Evolutionary conservation across 1,139 yeast genomes (phyloP), one percentile per base, ranked within the genome.

Genomic region (Nadsonia commutata): DNA sequence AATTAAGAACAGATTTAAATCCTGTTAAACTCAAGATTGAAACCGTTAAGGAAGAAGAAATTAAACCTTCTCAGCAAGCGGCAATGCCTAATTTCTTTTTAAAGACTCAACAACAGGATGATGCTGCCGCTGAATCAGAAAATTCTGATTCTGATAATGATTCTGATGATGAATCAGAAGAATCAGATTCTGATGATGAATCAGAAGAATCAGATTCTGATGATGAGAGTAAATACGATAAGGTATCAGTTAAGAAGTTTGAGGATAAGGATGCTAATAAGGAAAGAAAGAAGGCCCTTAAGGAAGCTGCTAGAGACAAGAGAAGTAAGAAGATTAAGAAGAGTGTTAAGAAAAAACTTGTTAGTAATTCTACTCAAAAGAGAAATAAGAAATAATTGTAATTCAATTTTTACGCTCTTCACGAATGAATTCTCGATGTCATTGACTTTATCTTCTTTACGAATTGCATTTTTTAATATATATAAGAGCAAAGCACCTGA

Each of bases 291-390:
- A 80, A 80, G 54, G 81, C 80, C 20, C 80, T 85, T 18, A 90
- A 85, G 58, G 81, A 78, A 37, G 85, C 78, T 16, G 83, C 85
- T 49, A 81, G 80, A 54, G 97, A 88, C 54, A 86, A 83, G 65
- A 72, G 98, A 47, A 80, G 85, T 57, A 78, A 78, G 3, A 93
- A 93, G 61, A 80, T 90, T 79, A 90, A 90, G 62, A 93, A 93
- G 62, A 85, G 83, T 61, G 64, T 85, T 37, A 90, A 90, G 66
- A 90, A 90, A 72, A 57, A 59, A 49, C 51, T 63, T 18, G 54
- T 64, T 22, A 57, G 55, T 38, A 51, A 51, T 31, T 46, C 56
- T 5, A 52, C 53, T 19, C 48, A 52, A 6, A 56, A 54, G 43
- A 43, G 44, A 18, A 47, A 44, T 19, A 37, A 46, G 16, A 31